phyloP scores from a whole-genome alignment of 345 rosid genomes.

The Lepidium aucheri region DNA sequence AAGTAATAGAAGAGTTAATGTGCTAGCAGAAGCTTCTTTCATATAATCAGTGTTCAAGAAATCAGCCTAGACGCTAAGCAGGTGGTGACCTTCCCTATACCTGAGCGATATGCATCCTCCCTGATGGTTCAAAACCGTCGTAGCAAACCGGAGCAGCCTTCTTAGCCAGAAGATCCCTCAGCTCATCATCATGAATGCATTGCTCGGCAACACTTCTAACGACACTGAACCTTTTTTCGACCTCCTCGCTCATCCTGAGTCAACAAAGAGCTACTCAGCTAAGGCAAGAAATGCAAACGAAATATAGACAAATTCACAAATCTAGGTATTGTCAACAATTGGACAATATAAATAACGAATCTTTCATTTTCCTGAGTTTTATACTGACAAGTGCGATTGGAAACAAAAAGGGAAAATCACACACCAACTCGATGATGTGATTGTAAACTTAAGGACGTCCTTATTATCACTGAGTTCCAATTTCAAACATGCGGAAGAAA shows the following conservation, averaged over 20 bases:
- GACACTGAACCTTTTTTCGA: not conserved
- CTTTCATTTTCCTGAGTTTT: not conserved
- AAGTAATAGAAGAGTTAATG: not conserved
- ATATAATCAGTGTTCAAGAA: too few relatives aligned
- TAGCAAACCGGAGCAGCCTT: not conserved
- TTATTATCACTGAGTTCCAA: not conserved
- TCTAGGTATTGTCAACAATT: not conserved
- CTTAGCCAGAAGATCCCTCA: not conserved
- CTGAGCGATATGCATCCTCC: slow-evolving; percentile 4
- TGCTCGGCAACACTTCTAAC: not conserved
- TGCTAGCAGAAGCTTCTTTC: not conserved
- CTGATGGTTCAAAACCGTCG: slow-evolving; percentile 1
- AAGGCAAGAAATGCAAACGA: not conserved
- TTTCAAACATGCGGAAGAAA: not conserved
- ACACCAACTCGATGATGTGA: not conserved
- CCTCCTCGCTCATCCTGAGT: not conserved
- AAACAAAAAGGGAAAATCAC: not conserved
- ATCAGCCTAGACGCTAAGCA: too few relatives aligned
- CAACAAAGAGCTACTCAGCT: not conserved
- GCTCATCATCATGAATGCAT: slow-evolving; percentile 1
- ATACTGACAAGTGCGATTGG: not conserved
- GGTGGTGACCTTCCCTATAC: too few relatives aligned
- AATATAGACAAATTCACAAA: not conserved
- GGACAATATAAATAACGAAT: not conserved
- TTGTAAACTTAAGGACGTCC: not conserved